Evolutionary conservation across 2,329 filamentous ascomycete species (phyloP), one percentile per base, ranked within the genome.

Genomic region (Pseudocercospora cruenta): DNA sequence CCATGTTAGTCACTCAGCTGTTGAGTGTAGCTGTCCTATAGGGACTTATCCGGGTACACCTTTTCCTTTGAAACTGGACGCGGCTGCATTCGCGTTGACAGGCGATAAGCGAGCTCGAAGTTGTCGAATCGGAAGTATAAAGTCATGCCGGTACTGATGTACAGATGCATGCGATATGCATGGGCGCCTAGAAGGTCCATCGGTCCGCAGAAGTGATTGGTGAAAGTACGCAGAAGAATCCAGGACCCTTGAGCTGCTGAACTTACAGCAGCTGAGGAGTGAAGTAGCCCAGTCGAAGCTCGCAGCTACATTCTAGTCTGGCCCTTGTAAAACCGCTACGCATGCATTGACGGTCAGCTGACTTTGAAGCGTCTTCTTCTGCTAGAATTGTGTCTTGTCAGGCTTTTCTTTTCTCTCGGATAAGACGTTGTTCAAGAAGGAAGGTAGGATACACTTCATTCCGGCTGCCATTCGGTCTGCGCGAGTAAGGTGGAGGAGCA

Each of bases 311-410:
- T 33, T 24, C 45, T 22, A 19, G 59, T 43, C 21, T 21, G 16
- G 8, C 19, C 54, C 54, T 21, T n/a, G 43, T 51, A 12, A 16
- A 43, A n/a, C 43, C 26, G 24, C 28, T 45, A 24, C 62, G 62
- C 62, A 64, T 60, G 21, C 12, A 51, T n/a, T 8, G 26, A 8
- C 45, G 26, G 36, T 64, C 62, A 59, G 54, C 54, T 64, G 62
- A 64, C 24, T 39, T 58, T 10, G 57, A 16, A 22, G 57, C 57
- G 39, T 43, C 51, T 24, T 54, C 51, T 16, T 19, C 51, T 8
- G 14, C 51, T 54, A 31, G 28, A 16, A 64, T 21, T 4, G 14
- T 16, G 45, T 21, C 36, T 54, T 47, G 33, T 31, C 36, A 36
- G 24, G 22, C 26, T 31, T 26, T 33, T 55, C 24, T 19, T 24